A percentile compares a stretch with the other conserved stretches of the same genome.
Evolutionary conservation across 441 rosid genomes (phyloP).

Genomic region (Aquilaria agallochum): DNA sequence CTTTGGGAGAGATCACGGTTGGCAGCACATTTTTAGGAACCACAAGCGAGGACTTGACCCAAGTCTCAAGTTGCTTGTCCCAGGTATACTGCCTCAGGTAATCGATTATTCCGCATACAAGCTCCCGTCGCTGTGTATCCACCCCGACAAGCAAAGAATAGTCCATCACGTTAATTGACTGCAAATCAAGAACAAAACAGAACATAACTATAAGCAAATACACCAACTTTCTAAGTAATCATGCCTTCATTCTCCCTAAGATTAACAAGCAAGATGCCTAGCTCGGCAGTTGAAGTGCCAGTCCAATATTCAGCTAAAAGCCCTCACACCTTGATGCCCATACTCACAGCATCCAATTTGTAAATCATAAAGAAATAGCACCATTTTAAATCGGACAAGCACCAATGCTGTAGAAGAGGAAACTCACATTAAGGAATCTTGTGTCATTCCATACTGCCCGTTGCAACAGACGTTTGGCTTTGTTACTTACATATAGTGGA

Average conservation of each 20-base stretch:
- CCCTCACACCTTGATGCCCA: background rate
- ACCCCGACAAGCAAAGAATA: constrained; percentile 94
- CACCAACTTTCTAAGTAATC: background rate
- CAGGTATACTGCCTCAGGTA: constrained; percentile 95
- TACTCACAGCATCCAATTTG: too few relatives aligned
- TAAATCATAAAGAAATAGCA: too few relatives aligned
- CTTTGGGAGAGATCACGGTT: constrained; percentile 86
- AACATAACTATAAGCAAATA: constrained; percentile 1
- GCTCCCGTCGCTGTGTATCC: constrained; percentile 60
- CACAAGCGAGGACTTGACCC: constrained; percentile 91
- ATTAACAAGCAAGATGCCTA: too few relatives aligned
- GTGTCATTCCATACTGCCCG: constrained; percentile 98
- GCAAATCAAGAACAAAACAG: constrained; percentile 19
- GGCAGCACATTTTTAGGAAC: constrained; percentile 80
- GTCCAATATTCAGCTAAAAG: too few relatives aligned
- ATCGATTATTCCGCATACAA: constrained; percentile 96
- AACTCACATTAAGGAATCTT: constrained; percentile 81
- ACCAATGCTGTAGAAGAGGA: background rate
- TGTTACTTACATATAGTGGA: constrained; percentile 81
- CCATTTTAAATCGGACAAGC: background rate
- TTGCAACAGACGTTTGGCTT: constrained; percentile 62
- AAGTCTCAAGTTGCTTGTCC: constrained; percentile 97
- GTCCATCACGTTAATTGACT: constrained; percentile 97
- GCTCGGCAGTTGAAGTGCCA: background rate
- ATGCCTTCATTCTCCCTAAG: too few relatives aligned